Conservation (phyloP, 2,329 filamentous ascomycete genomes). For the Fusarium armeniacum region DNA sequence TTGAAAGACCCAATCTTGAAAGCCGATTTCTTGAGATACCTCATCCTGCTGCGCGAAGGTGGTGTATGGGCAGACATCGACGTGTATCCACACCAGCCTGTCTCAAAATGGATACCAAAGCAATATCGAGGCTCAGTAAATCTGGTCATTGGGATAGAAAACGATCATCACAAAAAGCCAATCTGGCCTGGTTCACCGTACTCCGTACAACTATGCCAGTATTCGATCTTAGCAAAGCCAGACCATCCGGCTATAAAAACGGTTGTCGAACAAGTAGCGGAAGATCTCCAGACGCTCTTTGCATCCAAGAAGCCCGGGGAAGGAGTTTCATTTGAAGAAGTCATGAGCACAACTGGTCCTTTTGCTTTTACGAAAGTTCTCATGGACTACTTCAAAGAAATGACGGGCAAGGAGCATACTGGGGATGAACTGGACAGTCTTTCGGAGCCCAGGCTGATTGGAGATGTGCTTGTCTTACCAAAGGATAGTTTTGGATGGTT, state of each 20-base stretch:
- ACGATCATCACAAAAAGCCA: constrained; percentile 62
- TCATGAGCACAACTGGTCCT: constrained; percentile 52
- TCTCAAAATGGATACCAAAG: constrained; percentile 74
- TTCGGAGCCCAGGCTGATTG: constrained; percentile 50
- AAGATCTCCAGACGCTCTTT: constrained; percentile 44
- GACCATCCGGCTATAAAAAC: constrained; percentile 77
- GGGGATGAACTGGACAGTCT: constrained; percentile 52
- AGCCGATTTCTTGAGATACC: constrained; percentile 72
- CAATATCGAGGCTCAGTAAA: constrained; percentile 68
- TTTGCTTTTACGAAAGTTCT: constrained; percentile 52
- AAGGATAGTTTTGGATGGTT: constrained; percentile 49
- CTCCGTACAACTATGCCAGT: constrained; percentile 81
- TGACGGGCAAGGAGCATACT: constrained; percentile 47
- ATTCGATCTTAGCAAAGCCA: constrained; percentile 80
- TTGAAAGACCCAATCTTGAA: constrained; percentile 67
- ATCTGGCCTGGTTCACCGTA: constrained; percentile 71
- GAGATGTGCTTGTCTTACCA: constrained; percentile 53
- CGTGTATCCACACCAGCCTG: constrained; percentile 74
- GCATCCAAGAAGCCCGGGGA: constrained; percentile 31
- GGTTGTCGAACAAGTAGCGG: constrained; percentile 74
- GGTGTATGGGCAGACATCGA: constrained; percentile 81
- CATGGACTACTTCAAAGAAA: constrained; percentile 51
- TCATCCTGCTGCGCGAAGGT: constrained; percentile 74
- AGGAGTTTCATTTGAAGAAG: constrained; percentile 48
- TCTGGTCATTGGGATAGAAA: constrained; percentile 79